Percentiles rank a stretch among this genome's conserved stretches.
Conservation (phyloP, 352 stramenopile genomes). For the Phytophthora aleatoria region DNA sequence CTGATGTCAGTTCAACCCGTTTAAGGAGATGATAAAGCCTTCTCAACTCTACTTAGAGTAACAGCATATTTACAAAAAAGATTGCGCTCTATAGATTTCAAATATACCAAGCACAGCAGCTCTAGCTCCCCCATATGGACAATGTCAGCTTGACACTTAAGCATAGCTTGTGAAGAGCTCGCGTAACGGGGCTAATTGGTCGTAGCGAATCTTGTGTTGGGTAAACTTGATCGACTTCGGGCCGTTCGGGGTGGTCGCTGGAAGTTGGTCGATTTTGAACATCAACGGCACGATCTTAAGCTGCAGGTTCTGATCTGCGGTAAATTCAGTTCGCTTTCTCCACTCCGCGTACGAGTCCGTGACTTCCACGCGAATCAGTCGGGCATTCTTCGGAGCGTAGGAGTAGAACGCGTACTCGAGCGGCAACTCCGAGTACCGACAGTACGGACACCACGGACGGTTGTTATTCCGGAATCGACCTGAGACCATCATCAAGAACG, state of each 20-base stretch:
- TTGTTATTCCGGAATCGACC: slow-evolving; percentile 70
- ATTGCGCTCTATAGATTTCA: slow-evolving; percentile 30
- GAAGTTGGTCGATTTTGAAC: slow-evolving; percentile 38
- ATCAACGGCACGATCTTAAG: slow-evolving; percentile 63
- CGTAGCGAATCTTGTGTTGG: slow-evolving; percentile 54
- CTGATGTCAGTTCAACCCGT: slow-evolving; percentile 10
- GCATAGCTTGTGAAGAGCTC: slow-evolving; percentile 40
- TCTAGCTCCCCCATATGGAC: background rate
- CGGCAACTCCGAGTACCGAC: slow-evolving; percentile 72
- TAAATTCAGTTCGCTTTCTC: slow-evolving; percentile 66
- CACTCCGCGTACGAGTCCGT: slow-evolving; percentile 64
- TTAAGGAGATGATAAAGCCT: slow-evolving; percentile 12
- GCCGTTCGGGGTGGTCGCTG: slow-evolving; percentile 18
- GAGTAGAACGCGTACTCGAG: slow-evolving; percentile 75
- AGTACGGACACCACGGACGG: slow-evolving; percentile 83
- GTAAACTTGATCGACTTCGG: slow-evolving; percentile 43
- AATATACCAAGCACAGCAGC: background rate
- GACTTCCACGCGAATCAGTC: slow-evolving; percentile 71
- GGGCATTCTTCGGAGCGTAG: slow-evolving; percentile 61
- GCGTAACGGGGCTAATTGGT: slow-evolving; percentile 49
- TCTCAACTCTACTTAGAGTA: slow-evolving; percentile 4
- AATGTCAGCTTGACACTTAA: slow-evolving; percentile 22
- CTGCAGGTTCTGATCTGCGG: slow-evolving; percentile 51
- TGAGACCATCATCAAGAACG: slow-evolving; percentile 76
- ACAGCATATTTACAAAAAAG: slow-evolving; percentile 26